Evolutionary conservation across 164 flowering plant species (phyloP), one percentile per base, ranked within the genome.

Genomic region (Tetracentron sinense): DNA sequence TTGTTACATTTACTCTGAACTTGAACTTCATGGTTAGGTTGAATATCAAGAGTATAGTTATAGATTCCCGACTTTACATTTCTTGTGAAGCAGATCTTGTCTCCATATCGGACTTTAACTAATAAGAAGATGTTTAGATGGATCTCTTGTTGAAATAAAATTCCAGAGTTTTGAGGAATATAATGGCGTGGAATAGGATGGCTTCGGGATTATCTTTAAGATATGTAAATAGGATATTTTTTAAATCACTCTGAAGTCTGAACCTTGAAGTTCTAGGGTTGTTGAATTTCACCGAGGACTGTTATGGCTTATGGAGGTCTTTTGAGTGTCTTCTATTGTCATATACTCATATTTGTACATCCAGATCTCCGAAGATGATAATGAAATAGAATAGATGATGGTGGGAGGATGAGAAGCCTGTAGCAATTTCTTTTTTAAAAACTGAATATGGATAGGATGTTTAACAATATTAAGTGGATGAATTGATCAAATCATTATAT

Each of bases 1-100:
- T 21, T 12, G n/a, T n/a, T n/a, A n/a, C n/a, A n/a, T 12, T 33
- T 31, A 17, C 5, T 17, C 33, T 35, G 57, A 25, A 12, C 23
- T 35, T 50, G 35, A 22, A 49, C 55, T 49, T 61, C 28, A 17
- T 53, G 42, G 21, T 49, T 61, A 12, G 55, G 26, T 49, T 16
- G n/a, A 48, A 23, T 22, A 4, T 58, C 49, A 42, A 4, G 21
- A 15, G 62, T 19, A 23, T 42, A 19, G 22, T 44, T 44, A 4
- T 59, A 17, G 46, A 20, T 33, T 29, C 10, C 47, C 47, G 12
- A 19, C 25, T 49, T 11, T 22, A 33, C 38, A 33, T 54, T 17
- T 16, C 10, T 16, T 16, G 29, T 14, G 1, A 26, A 20, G 31
- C 2, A 16, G 52, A 11, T 46, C 47, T 47, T 25, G 58, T 51